Conservation (phyloP, 1,284 basidiomycete genomes). For the Ganoderma resinaceum region DNA sequence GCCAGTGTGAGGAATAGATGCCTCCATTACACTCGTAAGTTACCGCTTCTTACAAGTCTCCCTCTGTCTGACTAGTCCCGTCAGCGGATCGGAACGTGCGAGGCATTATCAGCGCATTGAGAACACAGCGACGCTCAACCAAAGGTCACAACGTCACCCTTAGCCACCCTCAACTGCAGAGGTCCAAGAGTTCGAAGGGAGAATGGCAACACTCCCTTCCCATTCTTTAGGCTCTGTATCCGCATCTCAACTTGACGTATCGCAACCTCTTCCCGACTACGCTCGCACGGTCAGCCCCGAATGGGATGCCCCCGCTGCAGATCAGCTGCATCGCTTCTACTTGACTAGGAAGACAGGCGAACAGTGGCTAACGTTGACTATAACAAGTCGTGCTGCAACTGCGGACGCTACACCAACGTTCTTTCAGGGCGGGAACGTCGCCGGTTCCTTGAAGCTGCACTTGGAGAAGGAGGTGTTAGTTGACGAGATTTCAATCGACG, state of each 20-base stretch:
- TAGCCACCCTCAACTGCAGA: not conserved
- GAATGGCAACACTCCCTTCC: constrained; percentile 9
- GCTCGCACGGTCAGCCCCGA: constrained; percentile 12
- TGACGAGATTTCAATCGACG: constrained; percentile 51
- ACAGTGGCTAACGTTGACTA: constrained; percentile 51
- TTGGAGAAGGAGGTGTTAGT: constrained; percentile 51
- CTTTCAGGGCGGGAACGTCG: constrained; percentile 51
- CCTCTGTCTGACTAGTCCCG: not conserved
- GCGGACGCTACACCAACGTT: constrained; percentile 47
- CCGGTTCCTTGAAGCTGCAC: constrained; percentile 52
- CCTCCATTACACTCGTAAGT: not conserved
- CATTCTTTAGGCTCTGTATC: constrained; percentile 10
- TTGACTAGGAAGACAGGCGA: constrained; percentile 31
- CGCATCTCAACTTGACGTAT: constrained; percentile 14
- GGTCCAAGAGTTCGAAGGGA: not conserved
- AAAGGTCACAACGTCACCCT: not conserved
- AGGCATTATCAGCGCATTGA: not conserved
- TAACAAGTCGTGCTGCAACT: constrained; percentile 48
- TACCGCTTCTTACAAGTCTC: not conserved
- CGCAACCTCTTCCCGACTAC: constrained; percentile 30
- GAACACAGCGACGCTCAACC: not conserved
- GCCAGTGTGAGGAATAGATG: not conserved
- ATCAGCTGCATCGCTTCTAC: constrained; percentile 30
- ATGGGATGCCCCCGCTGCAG: constrained; percentile 26
- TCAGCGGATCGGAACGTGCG: not conserved